These are phyloP conservation scores for Rhynchospora tenuis DNA, from an alignment of 176 grass and related monocot species.

Conservation along the genomic window DNA sequence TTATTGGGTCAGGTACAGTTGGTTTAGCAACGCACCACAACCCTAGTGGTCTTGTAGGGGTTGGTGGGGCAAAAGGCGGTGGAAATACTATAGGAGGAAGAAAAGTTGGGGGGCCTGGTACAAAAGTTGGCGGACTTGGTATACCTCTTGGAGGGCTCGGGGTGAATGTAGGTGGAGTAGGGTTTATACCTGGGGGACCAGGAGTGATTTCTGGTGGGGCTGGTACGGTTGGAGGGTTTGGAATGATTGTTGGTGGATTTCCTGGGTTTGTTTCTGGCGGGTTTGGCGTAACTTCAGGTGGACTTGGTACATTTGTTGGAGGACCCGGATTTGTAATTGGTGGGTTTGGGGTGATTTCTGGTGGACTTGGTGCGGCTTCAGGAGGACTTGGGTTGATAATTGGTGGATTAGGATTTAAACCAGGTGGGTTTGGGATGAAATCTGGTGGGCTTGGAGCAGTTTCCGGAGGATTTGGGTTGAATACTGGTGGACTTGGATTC, in stretches of 20 bases:
- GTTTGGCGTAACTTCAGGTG: constrained; percentile 19
- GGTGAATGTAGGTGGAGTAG: constrained; percentile 20
- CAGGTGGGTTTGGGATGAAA: constrained; percentile 21
- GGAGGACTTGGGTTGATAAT: constrained; percentile 16
- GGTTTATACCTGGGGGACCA: background rate
- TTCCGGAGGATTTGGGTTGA: constrained; percentile 20
- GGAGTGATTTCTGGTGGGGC: constrained; percentile 12
- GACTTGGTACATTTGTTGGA: constrained; percentile 10
- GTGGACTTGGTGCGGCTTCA: background rate
- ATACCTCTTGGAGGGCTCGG: background rate
- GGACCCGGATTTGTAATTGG: constrained; percentile 21
- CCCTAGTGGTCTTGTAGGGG: background rate
- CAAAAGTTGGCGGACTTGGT: constrained; percentile 29
- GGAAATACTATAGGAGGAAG: constrained; percentile 70
- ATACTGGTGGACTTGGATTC: background rate
- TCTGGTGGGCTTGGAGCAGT: background rate
- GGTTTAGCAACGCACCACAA: constrained; percentile 89
- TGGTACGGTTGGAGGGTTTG: constrained; percentile 13
- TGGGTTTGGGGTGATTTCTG: constrained; percentile 17
- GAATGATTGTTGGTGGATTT: constrained; percentile 15
- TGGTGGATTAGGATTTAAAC: constrained; percentile 30
- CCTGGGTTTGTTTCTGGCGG: constrained; percentile 10
- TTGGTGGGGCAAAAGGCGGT: constrained; percentile 24
- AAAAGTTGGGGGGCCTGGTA: constrained; percentile 42
- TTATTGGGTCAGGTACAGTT: constrained; percentile 55